A percentile compares a stretch with the other conserved stretches of the same genome.
Evolutionary conservation across 164 flowering plant genomes (phyloP).

Genomic region (Umbellularia californica): DNA sequence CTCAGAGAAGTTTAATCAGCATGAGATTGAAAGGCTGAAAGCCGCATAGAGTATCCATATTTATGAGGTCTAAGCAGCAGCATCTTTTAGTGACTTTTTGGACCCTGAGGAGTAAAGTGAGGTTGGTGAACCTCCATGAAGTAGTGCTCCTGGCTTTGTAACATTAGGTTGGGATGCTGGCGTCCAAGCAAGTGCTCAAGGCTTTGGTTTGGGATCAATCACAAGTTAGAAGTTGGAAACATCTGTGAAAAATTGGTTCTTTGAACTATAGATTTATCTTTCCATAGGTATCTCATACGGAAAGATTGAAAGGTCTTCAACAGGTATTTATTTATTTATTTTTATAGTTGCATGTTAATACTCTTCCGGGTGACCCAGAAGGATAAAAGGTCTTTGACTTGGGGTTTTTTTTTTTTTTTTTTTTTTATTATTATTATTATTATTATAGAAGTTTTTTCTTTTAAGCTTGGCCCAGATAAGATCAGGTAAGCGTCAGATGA

Average conservation of each 20-base stretch:
- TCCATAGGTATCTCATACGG: not conserved
- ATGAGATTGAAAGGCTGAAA: constrained; percentile 32
- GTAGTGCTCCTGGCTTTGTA: not conserved
- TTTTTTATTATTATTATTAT: too few species aligned
- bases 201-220: not conserved
- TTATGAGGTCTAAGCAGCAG: not conserved
- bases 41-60: constrained; percentile 25
- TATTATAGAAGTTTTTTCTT: too few species aligned
- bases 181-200: not conserved
- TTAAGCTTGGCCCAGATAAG: too few species aligned
- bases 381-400: too few species aligned
- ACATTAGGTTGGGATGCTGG: not conserved
- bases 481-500: too few species aligned
- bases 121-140: not conserved
- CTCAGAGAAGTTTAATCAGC: constrained; percentile 29
- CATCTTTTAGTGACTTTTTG: not conserved
- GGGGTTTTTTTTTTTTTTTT: too few species aligned
- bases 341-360: too few species aligned
- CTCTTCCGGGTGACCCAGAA: too few species aligned
- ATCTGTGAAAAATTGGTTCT: not conserved
- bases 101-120: not conserved
- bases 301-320: too few species aligned
- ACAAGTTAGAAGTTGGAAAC: not conserved
- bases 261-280: not conserved
- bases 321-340: too few species aligned